Conservation (phyloP, 2,329 filamentous ascomycete genomes). For the Paradendryphiella salina region DNA sequence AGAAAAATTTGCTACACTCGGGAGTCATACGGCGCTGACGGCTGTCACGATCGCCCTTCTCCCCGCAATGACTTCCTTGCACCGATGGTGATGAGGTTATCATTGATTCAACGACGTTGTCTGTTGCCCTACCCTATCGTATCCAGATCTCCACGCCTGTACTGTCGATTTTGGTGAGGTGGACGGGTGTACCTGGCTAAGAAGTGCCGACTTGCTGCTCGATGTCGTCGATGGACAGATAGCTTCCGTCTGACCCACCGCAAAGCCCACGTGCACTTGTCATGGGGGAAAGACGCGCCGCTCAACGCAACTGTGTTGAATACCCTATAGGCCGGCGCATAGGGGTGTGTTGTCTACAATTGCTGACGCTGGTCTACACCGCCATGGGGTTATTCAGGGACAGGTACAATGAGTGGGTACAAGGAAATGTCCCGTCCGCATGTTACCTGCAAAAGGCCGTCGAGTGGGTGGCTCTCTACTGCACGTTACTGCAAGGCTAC, state of each 20-base stretch:
- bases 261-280: slow-evolving; percentile 30
- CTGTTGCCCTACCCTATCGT: neutral
- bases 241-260: slow-evolving; percentile 20
- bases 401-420: slow-evolving; percentile 33
- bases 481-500: slow-evolving; percentile 26
- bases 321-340: slow-evolving; percentile 29
- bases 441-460: slow-evolving; percentile 39
- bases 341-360: slow-evolving; percentile 31
- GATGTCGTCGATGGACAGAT: slow-evolving; percentile 24
- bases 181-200: slow-evolving; percentile 18
- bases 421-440: slow-evolving; percentile 21
- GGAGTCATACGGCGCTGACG: slow-evolving; percentile 7
- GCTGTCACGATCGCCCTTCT: neutral
- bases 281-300: slow-evolving; percentile 10
- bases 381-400: slow-evolving; percentile 32
- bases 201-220: slow-evolving; percentile 5
- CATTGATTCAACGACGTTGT: neutral
- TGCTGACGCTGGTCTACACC: slow-evolving; percentile 37
- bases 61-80: slow-evolving; percentile 11
- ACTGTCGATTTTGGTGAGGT: slow-evolving; percentile 13
- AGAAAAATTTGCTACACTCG: slow-evolving; percentile 25
- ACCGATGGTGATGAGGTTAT: slow-evolving; percentile 13
- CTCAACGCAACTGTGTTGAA: slow-evolving; percentile 9
- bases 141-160: slow-evolving; percentile 13
- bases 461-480: slow-evolving; percentile 34